phyloP scores from a whole-genome alignment of 371 early-diverging fungal species.

The Homolaphlyctis polyrhiza region DNA sequence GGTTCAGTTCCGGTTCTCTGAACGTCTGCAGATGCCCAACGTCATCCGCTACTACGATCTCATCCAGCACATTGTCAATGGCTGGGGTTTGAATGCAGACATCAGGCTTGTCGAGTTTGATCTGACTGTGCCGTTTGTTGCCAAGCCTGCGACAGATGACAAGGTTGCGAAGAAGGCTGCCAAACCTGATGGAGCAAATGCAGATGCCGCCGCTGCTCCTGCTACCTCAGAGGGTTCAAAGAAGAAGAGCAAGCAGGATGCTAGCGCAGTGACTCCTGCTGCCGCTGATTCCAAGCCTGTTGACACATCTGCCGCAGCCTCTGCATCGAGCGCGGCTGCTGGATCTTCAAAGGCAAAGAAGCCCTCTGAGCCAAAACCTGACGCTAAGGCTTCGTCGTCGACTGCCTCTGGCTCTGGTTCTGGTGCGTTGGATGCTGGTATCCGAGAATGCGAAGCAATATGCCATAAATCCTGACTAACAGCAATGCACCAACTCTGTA shows the following conservation, averaged over 20 bases:
- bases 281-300: neutral
- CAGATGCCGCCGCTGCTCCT: neutral
- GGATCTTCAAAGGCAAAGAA: neutral
- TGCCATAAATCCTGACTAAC: neutral
- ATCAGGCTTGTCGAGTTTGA: constrained; percentile 10
- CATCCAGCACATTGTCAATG: constrained; percentile 11
- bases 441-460: neutral
- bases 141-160: neutral
- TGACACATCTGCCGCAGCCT: neutral
- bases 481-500: neutral
- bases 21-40: constrained; percentile 8
- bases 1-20: neutral
- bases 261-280: neutral
- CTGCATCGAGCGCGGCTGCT: neutral
- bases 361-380: neutral
- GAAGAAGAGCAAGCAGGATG: neutral
- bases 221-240: neutral
- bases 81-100: neutral
- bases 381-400: neutral
- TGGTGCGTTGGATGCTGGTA: neutral
- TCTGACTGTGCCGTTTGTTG: constrained; percentile 10
- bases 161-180: neutral
- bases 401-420: neutral
- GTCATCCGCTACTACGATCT: constrained; percentile 16
- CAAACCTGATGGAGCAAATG: neutral